Conservation (phyloP, 75 land plant genomes). For the Pinus albicaulis region DNA sequence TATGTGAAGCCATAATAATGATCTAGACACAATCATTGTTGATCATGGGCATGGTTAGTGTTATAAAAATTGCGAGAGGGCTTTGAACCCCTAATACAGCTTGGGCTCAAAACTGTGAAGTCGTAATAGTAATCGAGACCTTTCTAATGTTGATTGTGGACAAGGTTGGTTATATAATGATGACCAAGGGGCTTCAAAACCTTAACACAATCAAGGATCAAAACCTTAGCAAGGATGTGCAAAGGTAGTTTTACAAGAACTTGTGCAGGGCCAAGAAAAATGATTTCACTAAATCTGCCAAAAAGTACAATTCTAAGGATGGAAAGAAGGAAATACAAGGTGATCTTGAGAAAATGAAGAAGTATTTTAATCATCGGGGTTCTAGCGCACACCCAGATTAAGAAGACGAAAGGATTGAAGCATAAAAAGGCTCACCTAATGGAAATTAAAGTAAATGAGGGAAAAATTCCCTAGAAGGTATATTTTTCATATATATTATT, state of each 20-base stretch:
- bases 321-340: slow-evolving; percentile 86
- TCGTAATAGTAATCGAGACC: slow-evolving; percentile 76
- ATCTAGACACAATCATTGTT: no score
- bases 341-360: no score
- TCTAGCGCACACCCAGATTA: slow-evolving; percentile 2
- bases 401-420: no score
- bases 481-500: slow-evolving; percentile 77
- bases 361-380: slow-evolving; percentile 55
- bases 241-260: slow-evolving; percentile 55
- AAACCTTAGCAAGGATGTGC: slow-evolving; percentile 49
- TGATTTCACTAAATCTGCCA: slow-evolving; percentile 56
- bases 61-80: no score
- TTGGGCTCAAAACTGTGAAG: no score
- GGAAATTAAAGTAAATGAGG: no score
- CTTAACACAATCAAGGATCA: slow-evolving; percentile 47
- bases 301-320: slow-evolving; percentile 65
- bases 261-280: slow-evolving; percentile 57
- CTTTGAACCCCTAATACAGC: no score
- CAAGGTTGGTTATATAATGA: slow-evolving; percentile 45
- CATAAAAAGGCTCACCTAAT: no score
- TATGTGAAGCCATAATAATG: no score
- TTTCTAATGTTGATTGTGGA: slow-evolving; percentile 84
- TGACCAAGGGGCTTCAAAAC: slow-evolving; percentile 39
- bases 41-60: no score
- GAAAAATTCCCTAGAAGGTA: slow-evolving; percentile 69